Percentiles rank a stretch among this genome's conserved stretches.
Conservation (phyloP, 345 rosid species). For the Corchorus capsularis region DNA sequence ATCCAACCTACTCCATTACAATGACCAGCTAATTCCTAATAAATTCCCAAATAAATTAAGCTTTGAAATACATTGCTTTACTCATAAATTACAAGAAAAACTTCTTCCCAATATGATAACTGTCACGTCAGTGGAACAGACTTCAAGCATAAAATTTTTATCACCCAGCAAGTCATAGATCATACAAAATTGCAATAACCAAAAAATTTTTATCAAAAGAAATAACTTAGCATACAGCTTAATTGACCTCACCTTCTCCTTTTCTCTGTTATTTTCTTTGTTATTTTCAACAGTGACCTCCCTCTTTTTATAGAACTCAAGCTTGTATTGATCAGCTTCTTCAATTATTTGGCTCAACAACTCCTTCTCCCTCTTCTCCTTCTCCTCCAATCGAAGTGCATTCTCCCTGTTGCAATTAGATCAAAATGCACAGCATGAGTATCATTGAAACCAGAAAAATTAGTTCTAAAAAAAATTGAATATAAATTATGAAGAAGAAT, state of each 20-base stretch:
- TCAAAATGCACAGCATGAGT: slow-evolving; percentile 9
- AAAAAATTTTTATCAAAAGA: background rate
- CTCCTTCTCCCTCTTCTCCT: slow-evolving; percentile 78
- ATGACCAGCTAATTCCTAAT: too few relatives aligned
- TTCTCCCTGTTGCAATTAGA: slow-evolving; percentile 46
- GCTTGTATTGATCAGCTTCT: slow-evolving; percentile 66
- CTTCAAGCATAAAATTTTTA: background rate
- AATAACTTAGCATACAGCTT: background rate
- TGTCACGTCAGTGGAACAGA: background rate
- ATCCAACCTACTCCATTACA: too few relatives aligned
- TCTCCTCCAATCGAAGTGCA: slow-evolving; percentile 67
- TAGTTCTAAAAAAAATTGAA: background rate
- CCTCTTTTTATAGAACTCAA: slow-evolving; percentile 62
- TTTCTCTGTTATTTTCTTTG: slow-evolving; percentile 66
- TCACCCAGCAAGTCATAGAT: background rate
- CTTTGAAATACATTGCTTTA: background rate
- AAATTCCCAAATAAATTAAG: background rate
- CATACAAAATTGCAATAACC: background rate
- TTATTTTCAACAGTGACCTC: slow-evolving; percentile 56
- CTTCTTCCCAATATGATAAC: background rate
- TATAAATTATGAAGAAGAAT: background rate
- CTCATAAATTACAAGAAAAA: background rate
- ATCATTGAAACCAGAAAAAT: background rate
- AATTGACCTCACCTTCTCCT: slow-evolving; percentile 57
- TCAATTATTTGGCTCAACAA: slow-evolving; percentile 54